Percentiles rank a stretch among this genome's conserved stretches.
Conservation (phyloP, 768 basidiomycete species). For the Serendipita sp. region DNA sequence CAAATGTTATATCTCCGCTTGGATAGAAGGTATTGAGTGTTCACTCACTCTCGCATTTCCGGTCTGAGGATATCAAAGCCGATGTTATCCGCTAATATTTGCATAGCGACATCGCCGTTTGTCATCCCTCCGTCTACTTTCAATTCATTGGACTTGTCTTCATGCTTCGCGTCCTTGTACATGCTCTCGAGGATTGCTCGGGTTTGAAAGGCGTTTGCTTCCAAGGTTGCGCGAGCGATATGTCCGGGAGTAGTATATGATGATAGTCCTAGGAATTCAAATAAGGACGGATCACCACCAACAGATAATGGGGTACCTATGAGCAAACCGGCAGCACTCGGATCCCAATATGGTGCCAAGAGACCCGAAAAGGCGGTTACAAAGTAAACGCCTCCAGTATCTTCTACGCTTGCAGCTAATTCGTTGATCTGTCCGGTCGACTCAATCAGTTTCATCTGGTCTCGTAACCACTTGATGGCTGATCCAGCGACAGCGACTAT, state of each 20-base stretch:
- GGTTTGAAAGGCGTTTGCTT: constrained; percentile 94
- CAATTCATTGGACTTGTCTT: constrained; percentile 56
- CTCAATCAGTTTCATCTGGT: constrained; percentile 71
- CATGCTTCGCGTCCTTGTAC: constrained; percentile 56
- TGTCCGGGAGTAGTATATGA: constrained; percentile 85
- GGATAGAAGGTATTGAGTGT: no score
- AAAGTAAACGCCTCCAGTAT: constrained; percentile 86
- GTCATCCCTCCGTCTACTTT: constrained; percentile 99
- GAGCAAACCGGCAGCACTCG: constrained; percentile 70
- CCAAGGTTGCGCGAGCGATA: constrained; percentile 86
- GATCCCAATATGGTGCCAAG: constrained; percentile 96
- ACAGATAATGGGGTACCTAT: constrained; percentile 64
- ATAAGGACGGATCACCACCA: no score
- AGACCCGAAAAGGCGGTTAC: constrained; percentile 94
- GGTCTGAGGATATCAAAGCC: constrained; percentile 87
- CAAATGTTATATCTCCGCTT: background rate
- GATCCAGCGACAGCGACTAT: constrained; percentile 87
- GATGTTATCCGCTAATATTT: constrained; percentile 72
- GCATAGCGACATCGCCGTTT: constrained; percentile 81
- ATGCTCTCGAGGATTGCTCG: constrained; percentile 91
- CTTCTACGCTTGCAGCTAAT: constrained; percentile 58
- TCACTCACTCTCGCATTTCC: constrained; percentile 84
- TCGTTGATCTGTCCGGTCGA: constrained; percentile 72
- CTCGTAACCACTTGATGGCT: constrained; percentile 90
- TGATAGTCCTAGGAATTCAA: constrained; percentile 48